Base-by-base conservation (phyloP, 805 yeast species). In the Pichia heedii region DNA sequence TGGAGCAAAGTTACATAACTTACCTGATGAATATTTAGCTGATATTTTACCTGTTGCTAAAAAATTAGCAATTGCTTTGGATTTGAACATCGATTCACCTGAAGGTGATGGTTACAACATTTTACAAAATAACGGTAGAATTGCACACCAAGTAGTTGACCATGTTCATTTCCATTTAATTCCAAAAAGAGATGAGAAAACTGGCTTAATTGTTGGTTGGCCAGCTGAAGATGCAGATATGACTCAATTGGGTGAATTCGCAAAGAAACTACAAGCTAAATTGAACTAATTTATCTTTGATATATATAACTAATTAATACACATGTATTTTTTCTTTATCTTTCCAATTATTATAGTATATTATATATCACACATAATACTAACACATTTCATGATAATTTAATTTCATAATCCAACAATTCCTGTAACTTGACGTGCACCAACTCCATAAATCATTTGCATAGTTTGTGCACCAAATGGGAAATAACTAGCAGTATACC, bases 161-260 rank as follows among this genome's bases (percentile, higher is more conserved):
- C 98, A 90, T 61, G 97, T 93, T 46, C 98, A 90, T 63, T 84
- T 93, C 75, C 98, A 90, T 63, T 77, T 90, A 62, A 90, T 90
- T 60, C 98, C 98, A 40, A 90, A 90, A 74, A 74, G 73, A 46
- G 81, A 79, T 54, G 68, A 63, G 2, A 72, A 73, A 34, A 70
- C 89, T 18, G 98, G 98, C 1, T 72, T 90, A 50, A 73, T 72
- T 30, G 87, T 90, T 27, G 96, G 93, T 22, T 93, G 98, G 97
- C 97, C 97, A n/a, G 81, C 88, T 18, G 76, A 79, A 54, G 76
- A 71, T 44, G 84, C 90, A 27, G 84, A 84, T 58, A 79, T 84
- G 62, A 88, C 70, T 13, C 77, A 80, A 42, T 68, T 89, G 58
- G 81, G 82, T 42, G 70, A 72, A 47, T 67, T 77, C 36, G 94